phyloP scores from a whole-genome alignment of 163 green algal genomes.

The Trebouxia gelatinosa region DNA sequence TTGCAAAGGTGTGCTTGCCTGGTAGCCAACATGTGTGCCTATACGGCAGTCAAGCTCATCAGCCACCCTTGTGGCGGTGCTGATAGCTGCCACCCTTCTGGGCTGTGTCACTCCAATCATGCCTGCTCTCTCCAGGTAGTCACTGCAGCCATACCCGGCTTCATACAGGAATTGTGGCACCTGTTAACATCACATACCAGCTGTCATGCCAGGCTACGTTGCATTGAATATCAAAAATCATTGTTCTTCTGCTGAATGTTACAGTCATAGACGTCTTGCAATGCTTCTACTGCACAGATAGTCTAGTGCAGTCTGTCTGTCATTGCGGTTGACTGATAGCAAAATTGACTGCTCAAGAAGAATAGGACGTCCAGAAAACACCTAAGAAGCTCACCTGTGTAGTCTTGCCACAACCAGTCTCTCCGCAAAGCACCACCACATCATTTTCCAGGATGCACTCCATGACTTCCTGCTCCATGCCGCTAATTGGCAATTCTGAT shows the following conservation, averaged over 20 bases:
- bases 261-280: too few species aligned
- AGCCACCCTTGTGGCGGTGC: conserved; percentile 83
- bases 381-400: conserved; percentile 65
- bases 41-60: conserved; percentile 76
- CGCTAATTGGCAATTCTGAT: conserved; percentile 80
- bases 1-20: too few species aligned
- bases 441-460: conserved; percentile 72
- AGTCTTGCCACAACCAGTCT: conserved; percentile 94
- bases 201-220: too few species aligned
- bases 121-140: conserved; percentile 71
- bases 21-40: conserved; percentile 82
- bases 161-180: conserved; percentile 97
- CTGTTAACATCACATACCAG: too few species aligned
- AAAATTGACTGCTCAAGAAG: too few species aligned
- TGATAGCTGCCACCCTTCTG: conserved; percentile 84
- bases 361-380: too few species aligned
- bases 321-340: too few species aligned
- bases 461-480: conserved; percentile 92
- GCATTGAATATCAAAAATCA: too few species aligned
- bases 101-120: conserved; percentile 91
- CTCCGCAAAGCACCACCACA: conserved; percentile 80
- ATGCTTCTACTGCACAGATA: too few species aligned
- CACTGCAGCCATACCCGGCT: conserved; percentile 81
- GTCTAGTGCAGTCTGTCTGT: too few species aligned
- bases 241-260: too few species aligned